Base-by-base conservation (phyloP, 1,284 basidiomycete species). In the Pyrrhoderma lamaoense region DNA sequence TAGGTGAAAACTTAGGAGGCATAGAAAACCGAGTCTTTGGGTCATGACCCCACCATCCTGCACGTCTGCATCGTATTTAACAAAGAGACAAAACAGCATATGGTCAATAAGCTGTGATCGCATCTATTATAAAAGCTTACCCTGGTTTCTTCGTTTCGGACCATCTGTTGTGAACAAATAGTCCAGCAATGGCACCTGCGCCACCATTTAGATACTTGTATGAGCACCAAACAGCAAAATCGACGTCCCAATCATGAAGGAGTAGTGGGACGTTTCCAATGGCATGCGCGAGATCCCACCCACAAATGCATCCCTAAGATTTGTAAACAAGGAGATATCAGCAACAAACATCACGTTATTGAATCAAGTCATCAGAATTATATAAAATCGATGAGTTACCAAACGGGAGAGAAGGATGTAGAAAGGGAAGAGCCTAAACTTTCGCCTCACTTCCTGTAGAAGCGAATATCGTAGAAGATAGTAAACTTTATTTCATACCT, bases 1-100 rank as follows among this genome's bases (percentile, higher is more conserved):
- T 89, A 2, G 93, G 85, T 37, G 80, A 78, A 68, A 97, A 99
- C 46, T 67, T 71, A 16, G 85, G 74, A 14, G 85, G 85, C 95
- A 98, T 98, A 53, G 81, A 73, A 72, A 99, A 99, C 37, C 96
- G 85, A 36, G 91, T 94, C 52, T 72, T 65, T 19, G 82, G 76
- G 62, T 93, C 82, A 66, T 98, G 93, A 43, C 96, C 95, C 92
- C 93, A 99, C 95, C 95, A 99, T 34, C 96, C 95, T 19, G 93
- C 86, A 53, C 85, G 83, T 62, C 94, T 92, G 38, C 31, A n/a
- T 31, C 36, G 23, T n/a, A 35, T 9, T 49, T 45, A 42, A 25
- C 35, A 42, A 35, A 42, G 46, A 47, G 9, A 11, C 34, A 21
- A 61, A 57, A 59, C 51, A 45, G 60, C 45, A 36, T 18, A 37